These are phyloP conservation scores for Crithidia expoeki DNA, from an alignment of 208 protist genomes.

Conservation along the genomic window DNA sequence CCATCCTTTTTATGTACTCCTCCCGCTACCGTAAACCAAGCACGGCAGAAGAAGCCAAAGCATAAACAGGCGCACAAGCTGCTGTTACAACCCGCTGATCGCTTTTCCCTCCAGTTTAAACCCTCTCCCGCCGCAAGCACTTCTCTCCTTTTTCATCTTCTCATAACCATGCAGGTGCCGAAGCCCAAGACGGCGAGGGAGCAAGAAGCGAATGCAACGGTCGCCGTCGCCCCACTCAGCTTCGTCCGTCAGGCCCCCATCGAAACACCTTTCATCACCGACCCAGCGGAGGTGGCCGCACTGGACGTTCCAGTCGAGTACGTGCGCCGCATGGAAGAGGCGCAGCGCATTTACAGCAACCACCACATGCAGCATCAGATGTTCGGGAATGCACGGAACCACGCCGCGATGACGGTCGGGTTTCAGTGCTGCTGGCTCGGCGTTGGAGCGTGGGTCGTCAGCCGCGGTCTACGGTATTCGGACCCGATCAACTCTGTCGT, in stretches of 20 bases:
- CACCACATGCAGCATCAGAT: constrained; percentile 53
- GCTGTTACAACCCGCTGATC: too few species aligned
- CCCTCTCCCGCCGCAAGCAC: too few species aligned
- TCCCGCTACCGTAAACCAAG: too few species aligned
- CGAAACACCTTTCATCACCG: constrained; percentile 68
- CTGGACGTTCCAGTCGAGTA: constrained; percentile 55
- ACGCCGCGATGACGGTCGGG: constrained; percentile 51
- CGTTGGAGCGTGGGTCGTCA: constrained; percentile 63
- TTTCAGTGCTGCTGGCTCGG: constrained; percentile 69
- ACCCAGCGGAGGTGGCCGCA: constrained; percentile 41
- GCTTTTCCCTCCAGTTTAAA: too few species aligned
- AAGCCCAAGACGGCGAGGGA: constrained; percentile 13
- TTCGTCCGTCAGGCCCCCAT: neutral
- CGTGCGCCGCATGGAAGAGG: constrained; percentile 75
- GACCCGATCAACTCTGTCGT: constrained; percentile 75
- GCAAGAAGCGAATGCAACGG: neutral
- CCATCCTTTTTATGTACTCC: too few species aligned
- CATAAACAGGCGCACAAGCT: too few species aligned
- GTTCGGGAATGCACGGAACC: constrained; percentile 36
- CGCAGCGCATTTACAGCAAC: constrained; percentile 56
- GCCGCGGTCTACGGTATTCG: constrained; percentile 65
- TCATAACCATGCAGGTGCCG: neutral
- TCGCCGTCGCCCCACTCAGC: neutral
- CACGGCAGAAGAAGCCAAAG: too few species aligned
- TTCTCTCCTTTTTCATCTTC: neutral